Base-by-base conservation (phyloP, 1,284 basidiomycete species). In the Ganoderma meredithae region DNA sequence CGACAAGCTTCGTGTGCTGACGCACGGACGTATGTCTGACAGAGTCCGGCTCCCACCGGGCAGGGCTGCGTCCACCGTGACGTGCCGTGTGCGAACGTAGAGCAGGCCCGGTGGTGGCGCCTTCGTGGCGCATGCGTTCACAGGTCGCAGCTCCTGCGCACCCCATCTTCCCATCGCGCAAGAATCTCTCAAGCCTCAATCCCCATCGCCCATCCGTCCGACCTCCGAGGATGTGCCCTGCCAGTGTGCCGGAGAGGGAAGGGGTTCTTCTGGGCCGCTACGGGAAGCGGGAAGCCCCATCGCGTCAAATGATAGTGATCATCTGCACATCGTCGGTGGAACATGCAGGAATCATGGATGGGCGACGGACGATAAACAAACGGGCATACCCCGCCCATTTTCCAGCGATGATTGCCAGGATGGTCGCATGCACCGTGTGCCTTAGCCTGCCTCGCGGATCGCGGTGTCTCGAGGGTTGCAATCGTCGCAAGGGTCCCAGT, bases 11-110 rank as follows among this genome's bases (percentile, higher is more conserved):
- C 27, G 52, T 33, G 27, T 55, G 52, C 55, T 58, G 55, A 58
- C 55, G 55, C 55, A 10, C 55, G 55, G 55, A 58, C 33, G 55
- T 39, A 33, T 58, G 33, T 58, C 55, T 58, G 55, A 58, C 55
- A 33, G 55, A n/a, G 33, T 39, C 55, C 55, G 55, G 52, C 52
- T 58, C 55, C 33, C 55, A 33, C 55, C 55, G 27, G 33, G 31
- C 19, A 31, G 19, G 33, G 19, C 55, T 3, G 33, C 19, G 33
- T 19, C 55, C 33, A 58, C 33, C 55, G 55, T 39, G 55, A 58
- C 55, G 55, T 58, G 55, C 55, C 31, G 33, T 58, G 55, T 58
- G 33, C 55, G 55, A 58, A 58, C 55, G 55, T 39, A 33, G 19
- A 12, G 55, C 55, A 31, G 55, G 7, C 36, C 36, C 7, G 12